A percentile compares a stretch with the other conserved stretches of the same genome.
Conservation (phyloP, 768 basidiomycete genomes). For the Leccinum obscurum region DNA sequence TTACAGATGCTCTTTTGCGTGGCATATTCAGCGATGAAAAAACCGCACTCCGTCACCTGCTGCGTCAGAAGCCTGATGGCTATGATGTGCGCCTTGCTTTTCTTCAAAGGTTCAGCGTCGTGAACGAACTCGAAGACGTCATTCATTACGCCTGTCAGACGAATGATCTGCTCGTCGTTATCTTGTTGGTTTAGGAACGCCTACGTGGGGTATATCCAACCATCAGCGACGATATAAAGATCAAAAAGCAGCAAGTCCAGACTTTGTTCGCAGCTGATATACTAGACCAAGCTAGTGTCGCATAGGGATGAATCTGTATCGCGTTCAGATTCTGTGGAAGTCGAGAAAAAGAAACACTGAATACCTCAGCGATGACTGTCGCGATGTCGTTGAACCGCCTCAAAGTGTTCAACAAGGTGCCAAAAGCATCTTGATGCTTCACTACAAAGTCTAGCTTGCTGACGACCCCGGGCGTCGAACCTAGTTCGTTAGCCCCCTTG, state of each 20-base stretch:
- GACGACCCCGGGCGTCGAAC: neutral
- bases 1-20: neutral
- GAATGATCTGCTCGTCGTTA: neutral
- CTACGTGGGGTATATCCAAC: neutral
- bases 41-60: conserved; percentile 5
- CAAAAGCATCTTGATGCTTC: neutral
- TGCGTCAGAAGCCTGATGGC: neutral
- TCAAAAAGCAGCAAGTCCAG: neutral
- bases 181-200: neutral
- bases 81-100: neutral
- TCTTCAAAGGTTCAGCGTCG: neutral
- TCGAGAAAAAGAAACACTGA: no score
- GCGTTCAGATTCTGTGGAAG: neutral
- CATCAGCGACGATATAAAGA: neutral
- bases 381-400: neutral
- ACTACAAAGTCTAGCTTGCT: neutral
- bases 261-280: conserved; percentile 1
- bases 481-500: neutral
- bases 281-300: neutral
- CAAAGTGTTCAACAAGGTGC: neutral
- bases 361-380: neutral
- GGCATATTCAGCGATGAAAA: neutral
- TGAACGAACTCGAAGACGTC: conserved; percentile 2
- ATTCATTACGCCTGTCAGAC: neutral
- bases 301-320: conserved; percentile 6